A percentile compares a stretch with the other conserved stretches of the same genome.
Conservation (phyloP, 2,329 filamentous ascomycete genomes). For the Scedosporium boydii region DNA sequence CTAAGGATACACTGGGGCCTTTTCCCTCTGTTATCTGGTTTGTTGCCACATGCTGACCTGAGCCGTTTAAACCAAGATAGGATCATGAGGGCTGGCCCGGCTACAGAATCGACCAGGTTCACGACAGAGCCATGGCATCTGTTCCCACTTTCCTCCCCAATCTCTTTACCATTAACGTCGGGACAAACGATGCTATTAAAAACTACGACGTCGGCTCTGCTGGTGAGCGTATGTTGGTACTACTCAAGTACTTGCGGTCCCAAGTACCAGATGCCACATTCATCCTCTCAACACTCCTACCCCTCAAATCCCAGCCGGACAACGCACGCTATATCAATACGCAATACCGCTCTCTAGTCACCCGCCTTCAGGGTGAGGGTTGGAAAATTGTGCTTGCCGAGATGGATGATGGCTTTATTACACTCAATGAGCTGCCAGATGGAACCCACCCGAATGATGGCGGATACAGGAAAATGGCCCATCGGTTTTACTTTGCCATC, state of each 20-base stretch:
- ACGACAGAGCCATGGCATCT: not conserved
- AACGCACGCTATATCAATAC: constrained; percentile 23
- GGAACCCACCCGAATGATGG: constrained; percentile 27
- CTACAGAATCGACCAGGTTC: constrained; percentile 6
- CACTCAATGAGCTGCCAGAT: constrained; percentile 23
- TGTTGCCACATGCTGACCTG: no score
- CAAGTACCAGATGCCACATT: constrained; percentile 10
- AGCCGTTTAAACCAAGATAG: not conserved
- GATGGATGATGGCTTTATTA: constrained; percentile 12
- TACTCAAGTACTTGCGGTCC: constrained; percentile 12
- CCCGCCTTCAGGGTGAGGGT: no score
- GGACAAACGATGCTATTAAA: constrained; percentile 15
- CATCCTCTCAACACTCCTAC: constrained; percentile 14
- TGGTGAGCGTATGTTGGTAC: constrained; percentile 9
- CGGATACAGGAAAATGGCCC: constrained; percentile 32
- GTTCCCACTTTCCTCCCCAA: constrained; percentile 10
- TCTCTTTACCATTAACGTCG: constrained; percentile 15
- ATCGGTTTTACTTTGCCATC: constrained; percentile 23
- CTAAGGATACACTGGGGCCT: no score
- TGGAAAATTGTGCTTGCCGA: not conserved
- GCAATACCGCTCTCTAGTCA: constrained; percentile 15
- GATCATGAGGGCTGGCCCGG: constrained; percentile 14
- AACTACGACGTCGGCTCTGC: constrained; percentile 9
- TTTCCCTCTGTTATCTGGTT: no score
- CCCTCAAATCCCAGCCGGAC: constrained; percentile 14